These are phyloP conservation scores for Zalaria sp. DNA, from an alignment of 2,329 filamentous ascomycete genomes.

Conservation along the genomic window DNA sequence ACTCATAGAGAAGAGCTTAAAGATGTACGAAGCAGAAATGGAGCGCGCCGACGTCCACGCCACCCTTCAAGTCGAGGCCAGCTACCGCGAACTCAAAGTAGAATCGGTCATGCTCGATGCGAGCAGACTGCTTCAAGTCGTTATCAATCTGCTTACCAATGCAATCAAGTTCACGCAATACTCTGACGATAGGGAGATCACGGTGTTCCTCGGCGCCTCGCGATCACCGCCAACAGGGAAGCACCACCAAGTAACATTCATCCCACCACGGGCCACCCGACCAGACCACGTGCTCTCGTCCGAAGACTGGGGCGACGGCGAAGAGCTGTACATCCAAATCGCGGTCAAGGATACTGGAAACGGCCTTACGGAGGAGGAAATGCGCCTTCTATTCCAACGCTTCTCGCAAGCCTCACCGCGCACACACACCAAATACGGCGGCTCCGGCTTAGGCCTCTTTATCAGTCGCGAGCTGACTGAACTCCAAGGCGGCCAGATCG, in stretches of 20 bases:
- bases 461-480: conserved; percentile 53
- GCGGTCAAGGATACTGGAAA: conserved; percentile 22
- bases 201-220: conserved; percentile 23
- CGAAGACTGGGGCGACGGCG: conserved; percentile 21
- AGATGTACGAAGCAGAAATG: conserved; percentile 26
- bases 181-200: conserved; percentile 18
- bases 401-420: conserved; percentile 55
- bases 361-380: conserved; percentile 19
- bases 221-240: conserved; percentile 16
- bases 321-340: conserved; percentile 22
- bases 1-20: conserved; percentile 20
- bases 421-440: conserved; percentile 54
- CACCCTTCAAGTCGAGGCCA: conserved; percentile 19
- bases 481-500: conserved; percentile 53
- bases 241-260: conserved; percentile 19
- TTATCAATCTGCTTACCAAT: conserved; percentile 29
- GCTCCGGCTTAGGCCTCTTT: conserved; percentile 53
- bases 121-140: conserved; percentile 28
- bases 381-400: conserved; percentile 43
- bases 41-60: conserved; percentile 18
- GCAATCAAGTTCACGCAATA: conserved; percentile 32
- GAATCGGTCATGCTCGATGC: conserved; percentile 26
- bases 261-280: conserved; percentile 12
- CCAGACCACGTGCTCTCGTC: conserved; percentile 5
- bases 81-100: conserved; percentile 20